phyloP scores from a whole-genome alignment of 2,329 filamentous ascomycete genomes.

The Ophiostoma quercus region DNA sequence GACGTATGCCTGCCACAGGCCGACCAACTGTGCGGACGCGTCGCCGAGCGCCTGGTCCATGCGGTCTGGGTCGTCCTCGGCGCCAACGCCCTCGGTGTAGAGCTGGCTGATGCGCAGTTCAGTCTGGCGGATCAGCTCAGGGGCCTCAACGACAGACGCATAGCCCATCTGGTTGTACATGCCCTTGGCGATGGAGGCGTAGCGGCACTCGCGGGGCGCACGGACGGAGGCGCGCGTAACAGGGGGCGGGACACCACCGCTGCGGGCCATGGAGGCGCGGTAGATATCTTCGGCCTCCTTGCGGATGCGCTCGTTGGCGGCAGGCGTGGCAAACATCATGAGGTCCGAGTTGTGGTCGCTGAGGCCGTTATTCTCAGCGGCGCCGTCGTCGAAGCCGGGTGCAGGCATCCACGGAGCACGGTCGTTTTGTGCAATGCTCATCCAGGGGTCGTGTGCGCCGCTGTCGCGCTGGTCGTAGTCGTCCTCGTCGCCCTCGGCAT shows the following conservation, averaged over 20 bases:
- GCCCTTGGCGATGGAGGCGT: slow-evolving; percentile 66
- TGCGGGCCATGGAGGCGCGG: slow-evolving; percentile 47
- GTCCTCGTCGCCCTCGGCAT: slow-evolving; percentile 39
- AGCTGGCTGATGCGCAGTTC: slow-evolving; percentile 64
- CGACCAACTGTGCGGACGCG: slow-evolving; percentile 47
- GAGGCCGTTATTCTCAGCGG: slow-evolving; percentile 34
- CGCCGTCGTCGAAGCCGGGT: slow-evolving; percentile 10
- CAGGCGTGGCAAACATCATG: slow-evolving; percentile 52
- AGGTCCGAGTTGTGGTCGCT: slow-evolving; percentile 38
- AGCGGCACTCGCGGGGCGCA: slow-evolving; percentile 53
- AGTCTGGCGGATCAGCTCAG: slow-evolving; percentile 67
- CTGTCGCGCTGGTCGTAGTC: slow-evolving; percentile 30
- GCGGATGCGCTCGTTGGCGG: slow-evolving; percentile 46
- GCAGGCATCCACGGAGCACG: slow-evolving; percentile 25
- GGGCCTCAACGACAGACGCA: slow-evolving; percentile 61
- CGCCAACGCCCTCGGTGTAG: slow-evolving; percentile 57
- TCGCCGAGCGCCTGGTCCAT: slow-evolving; percentile 53
- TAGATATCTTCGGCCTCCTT: slow-evolving; percentile 54
- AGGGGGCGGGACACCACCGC: slow-evolving; percentile 30
- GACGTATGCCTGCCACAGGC: slow-evolving; percentile 53
- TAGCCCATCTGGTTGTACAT: slow-evolving; percentile 55
- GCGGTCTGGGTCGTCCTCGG: slow-evolving; percentile 51
- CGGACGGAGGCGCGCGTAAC: slow-evolving; percentile 20
- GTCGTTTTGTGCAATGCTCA: slow-evolving; percentile 24
- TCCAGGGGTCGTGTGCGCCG: slow-evolving; percentile 24